Base-by-base conservation (phyloP, 2,329 filamentous ascomycete genomes). In the Trichophyton verrucosum region DNA sequence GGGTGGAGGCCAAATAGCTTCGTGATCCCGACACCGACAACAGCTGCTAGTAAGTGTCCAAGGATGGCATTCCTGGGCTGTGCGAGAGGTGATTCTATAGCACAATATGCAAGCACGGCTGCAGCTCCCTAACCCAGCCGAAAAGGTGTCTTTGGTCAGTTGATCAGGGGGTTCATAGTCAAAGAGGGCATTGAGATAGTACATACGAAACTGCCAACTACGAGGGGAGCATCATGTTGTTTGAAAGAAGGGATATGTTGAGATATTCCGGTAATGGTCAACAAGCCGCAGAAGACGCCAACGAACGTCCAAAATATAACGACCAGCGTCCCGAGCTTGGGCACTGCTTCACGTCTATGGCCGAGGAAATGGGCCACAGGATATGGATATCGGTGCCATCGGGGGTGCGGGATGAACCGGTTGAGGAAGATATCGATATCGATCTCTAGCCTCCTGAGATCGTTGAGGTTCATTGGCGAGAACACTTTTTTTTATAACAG, bases 381-480 rank as follows among this genome's bases (percentile, higher is more conserved):
- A 55, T 77, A 77, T 0, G 90, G 91, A 1, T 95, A 69, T 51
- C 77, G 74, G 30, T 80, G 75, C 70, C 89, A 81, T 66, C 81
- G 82, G 46, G 86, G 86, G 13, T 81, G 76, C 7, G 87, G 87
- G 24, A 95, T 69, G 63, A 84, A 78, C 2, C 80, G 86, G 70
- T 92, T 90, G 58, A 95, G 71, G 70, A 86, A 83, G n/a, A 74
- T 75, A 77, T 96, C 91, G 64, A 95, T 82, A 73, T 94, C 83
- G 73, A 95, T 84, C 68, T 86, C 78, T 68, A 61, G 15, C 36
- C 27, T 49, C 47, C 61, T 53, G 22, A 53, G 36, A 11, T 55
- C 47, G 36, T 46, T 40, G 44, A 61, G 44, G 8, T 22, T 49
- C 57, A 59, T 59, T 24, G 55, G 33, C 24, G 13, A 17, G 13